Percentiles rank a stretch among this genome's conserved stretches.
Evolutionary conservation across 31 red algal genomes (phyloP).

Genomic region (Endocladia muricata): DNA sequence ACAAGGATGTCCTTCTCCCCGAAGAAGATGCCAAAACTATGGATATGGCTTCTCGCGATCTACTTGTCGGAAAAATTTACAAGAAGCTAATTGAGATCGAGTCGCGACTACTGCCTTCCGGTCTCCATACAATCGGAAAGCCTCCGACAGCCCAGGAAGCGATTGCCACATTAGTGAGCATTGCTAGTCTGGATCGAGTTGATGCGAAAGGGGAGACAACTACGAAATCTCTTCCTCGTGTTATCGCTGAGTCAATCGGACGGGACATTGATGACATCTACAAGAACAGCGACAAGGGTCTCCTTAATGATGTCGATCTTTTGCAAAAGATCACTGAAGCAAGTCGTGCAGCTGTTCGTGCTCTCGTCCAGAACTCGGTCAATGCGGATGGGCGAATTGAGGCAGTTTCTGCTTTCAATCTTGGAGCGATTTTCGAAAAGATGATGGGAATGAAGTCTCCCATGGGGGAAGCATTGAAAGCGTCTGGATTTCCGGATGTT

Average conservation of each 20-base stretch:
- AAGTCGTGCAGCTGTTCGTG: constrained; percentile 79
- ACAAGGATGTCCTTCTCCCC: constrained; percentile 86
- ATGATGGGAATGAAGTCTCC: constrained; percentile 76
- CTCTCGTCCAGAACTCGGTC: constrained; percentile 77
- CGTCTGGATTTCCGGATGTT: constrained; percentile 80
- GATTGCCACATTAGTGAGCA: constrained; percentile 94
- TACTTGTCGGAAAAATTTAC: constrained; percentile 89
- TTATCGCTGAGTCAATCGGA: constrained; percentile 89
- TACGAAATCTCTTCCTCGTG: constrained; percentile 70
- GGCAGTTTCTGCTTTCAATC: constrained; percentile 67
- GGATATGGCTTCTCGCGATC: constrained; percentile 62
- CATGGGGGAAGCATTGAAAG: constrained; percentile 74
- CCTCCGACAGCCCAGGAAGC: constrained; percentile 96
- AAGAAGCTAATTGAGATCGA: constrained; percentile 98
- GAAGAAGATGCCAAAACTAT: constrained; percentile 72
- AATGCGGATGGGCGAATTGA: constrained; percentile 95
- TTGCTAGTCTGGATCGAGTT: constrained; percentile 88
- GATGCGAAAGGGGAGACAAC: constrained; percentile 73
- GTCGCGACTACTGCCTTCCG: constrained; percentile 89
- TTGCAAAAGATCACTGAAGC: constrained; percentile 87
- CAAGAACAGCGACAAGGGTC: constrained; percentile 69
- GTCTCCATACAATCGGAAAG: constrained; percentile 96
- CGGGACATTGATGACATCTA: constrained; percentile 98
- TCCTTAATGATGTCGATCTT: constrained; percentile 91
- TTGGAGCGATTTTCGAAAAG: constrained; percentile 62